A percentile compares a stretch with the other conserved stretches of the same genome.
Conservation (phyloP, 2,329 filamentous ascomycete genomes). For the Orbilia javanica region DNA sequence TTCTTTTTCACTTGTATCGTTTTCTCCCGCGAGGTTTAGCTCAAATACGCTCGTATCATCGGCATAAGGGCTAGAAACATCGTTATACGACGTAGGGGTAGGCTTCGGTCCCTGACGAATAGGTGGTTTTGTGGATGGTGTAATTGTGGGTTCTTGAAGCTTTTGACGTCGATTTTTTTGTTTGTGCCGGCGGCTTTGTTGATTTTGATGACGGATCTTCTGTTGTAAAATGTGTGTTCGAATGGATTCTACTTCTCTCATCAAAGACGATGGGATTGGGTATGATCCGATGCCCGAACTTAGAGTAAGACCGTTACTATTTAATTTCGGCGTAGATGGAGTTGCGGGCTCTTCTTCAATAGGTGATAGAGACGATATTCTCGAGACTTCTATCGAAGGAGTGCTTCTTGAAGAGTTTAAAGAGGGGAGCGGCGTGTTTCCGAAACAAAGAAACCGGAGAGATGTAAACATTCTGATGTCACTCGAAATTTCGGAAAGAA, state of each 20-base stretch:
- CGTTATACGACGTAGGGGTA: neutral
- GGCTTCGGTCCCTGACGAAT: neutral
- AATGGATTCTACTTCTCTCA: conserved; percentile 17
- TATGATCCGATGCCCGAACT: conserved; percentile 15
- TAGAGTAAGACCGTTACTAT: neutral
- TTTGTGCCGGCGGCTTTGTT: neutral
- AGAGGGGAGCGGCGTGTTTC: neutral
- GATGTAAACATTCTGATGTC: conserved; percentile 29
- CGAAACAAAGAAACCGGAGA: conserved; percentile 28
- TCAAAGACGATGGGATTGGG: conserved; percentile 20
- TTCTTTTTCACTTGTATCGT: neutral
- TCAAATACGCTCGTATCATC: conserved; percentile 19
- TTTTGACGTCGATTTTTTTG: neutral
- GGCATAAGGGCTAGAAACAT: conserved; percentile 9
- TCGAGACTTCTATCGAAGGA: neutral
- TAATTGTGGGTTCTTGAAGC: neutral
- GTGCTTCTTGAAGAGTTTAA: neutral
- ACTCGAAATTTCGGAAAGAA: neutral
- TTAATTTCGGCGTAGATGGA: neutral
- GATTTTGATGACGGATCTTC: conserved; percentile 15
- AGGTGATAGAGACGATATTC: neutral
- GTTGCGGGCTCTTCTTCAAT: neutral
- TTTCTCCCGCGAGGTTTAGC: neutral
- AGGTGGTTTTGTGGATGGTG: neutral
- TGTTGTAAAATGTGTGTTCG: conserved; percentile 7